These are phyloP conservation scores for Rutstroemia sydowiana DNA, from an alignment of 2,329 filamentous ascomycete species.

Conservation along the genomic window DNA sequence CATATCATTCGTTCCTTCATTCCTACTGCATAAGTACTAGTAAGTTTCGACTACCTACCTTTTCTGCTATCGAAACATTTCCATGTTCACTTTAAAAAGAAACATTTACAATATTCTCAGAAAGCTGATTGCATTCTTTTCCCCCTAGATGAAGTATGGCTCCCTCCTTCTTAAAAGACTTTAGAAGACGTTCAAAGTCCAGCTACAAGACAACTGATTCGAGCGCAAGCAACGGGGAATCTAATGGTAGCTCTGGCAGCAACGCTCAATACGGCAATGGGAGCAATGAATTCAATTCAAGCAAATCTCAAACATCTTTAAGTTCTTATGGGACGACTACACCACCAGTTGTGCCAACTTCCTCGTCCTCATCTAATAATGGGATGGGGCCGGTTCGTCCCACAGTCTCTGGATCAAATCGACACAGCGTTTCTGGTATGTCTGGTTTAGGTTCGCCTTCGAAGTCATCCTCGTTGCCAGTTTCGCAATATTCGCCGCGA, in stretches of 20 bases:
- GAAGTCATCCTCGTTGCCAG: slow-evolving; percentile 46
- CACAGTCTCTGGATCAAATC: slow-evolving; percentile 39
- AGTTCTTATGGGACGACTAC: slow-evolving; percentile 44
- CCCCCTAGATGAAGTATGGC: slow-evolving; percentile 37
- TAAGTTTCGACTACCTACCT: background rate
- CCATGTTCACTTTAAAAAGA: background rate
- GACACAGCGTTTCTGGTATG: slow-evolving; percentile 59
- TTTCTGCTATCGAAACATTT: background rate
- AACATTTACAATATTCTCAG: no score
- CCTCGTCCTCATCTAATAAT: slow-evolving; percentile 56
- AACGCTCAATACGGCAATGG: slow-evolving; percentile 39
- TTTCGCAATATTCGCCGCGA: slow-evolving; percentile 74
- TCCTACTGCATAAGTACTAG: background rate
- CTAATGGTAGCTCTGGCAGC: slow-evolving; percentile 1
- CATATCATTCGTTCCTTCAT: no score
- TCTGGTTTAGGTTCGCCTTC: slow-evolving; percentile 50
- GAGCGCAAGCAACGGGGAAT: slow-evolving; percentile 19
- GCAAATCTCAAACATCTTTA: slow-evolving; percentile 55
- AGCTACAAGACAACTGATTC: slow-evolving; percentile 60
- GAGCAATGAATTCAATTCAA: slow-evolving; percentile 48
- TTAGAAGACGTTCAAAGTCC: slow-evolving; percentile 69
- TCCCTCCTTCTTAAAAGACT: slow-evolving; percentile 63
- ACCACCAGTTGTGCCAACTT: slow-evolving; percentile 33
- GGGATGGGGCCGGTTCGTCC: slow-evolving; percentile 45
- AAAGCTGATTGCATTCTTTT: background rate